Percentiles rank a stretch among this genome's conserved stretches.
Conservation (phyloP, 441 rosid species). For the Jatropha podagrica region DNA sequence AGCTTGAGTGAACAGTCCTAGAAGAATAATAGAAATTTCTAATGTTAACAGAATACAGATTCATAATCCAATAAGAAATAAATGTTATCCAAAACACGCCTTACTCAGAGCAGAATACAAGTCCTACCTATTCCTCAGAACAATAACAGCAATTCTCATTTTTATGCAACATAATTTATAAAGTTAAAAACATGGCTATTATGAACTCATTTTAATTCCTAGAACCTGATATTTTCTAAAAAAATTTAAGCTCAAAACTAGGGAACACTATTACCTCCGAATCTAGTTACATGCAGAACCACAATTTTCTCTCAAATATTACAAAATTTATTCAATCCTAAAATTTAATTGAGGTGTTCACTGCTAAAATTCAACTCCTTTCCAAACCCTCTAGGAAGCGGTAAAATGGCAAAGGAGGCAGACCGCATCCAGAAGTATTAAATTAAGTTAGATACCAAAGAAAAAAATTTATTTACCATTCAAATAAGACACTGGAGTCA, state of each 20-base stretch:
- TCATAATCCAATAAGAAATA: neutral
- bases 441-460: neutral
- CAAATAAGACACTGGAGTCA: neutral
- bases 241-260: neutral
- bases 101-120: neutral
- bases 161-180: neutral
- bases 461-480: neutral
- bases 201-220: neutral
- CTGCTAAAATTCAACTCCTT: neutral
- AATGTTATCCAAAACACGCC: neutral
- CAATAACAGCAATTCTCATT: neutral
- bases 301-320: neutral
- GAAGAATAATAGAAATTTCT: constrained; percentile 3
- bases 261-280: neutral
- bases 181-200: neutral
- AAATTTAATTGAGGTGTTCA: neutral
- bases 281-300: neutral
- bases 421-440: neutral
- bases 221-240: neutral
- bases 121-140: neutral
- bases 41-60: neutral
- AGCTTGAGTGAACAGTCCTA: constrained; percentile 48
- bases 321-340: neutral
- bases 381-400: neutral
- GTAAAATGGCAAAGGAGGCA: neutral